These are phyloP conservation scores for Chloris gayana DNA, from an alignment of 176 grass and related monocot genomes.

Conservation along the genomic window DNA sequence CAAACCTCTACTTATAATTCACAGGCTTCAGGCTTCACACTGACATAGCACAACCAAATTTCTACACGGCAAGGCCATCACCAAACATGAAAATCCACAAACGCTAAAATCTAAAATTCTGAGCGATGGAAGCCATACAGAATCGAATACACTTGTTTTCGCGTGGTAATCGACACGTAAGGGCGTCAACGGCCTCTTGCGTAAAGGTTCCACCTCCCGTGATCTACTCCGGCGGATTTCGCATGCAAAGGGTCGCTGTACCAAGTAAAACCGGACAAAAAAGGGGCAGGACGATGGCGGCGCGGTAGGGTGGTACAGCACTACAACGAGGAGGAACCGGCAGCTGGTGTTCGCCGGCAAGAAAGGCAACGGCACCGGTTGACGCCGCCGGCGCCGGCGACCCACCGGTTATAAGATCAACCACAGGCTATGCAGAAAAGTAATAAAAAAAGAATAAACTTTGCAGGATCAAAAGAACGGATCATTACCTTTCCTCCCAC, in stretches of 20 bases:
- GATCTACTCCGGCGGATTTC: constrained; percentile 17
- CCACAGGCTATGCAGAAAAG: background rate
- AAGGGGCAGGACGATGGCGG: background rate
- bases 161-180: constrained; percentile 36
- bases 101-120: constrained; percentile 17
- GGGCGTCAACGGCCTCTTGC: background rate
- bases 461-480: constrained; percentile 34
- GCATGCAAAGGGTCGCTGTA: constrained; percentile 11
- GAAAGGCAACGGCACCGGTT: background rate
- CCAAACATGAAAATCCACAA: constrained; percentile 12
- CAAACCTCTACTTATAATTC: constrained; percentile 3
- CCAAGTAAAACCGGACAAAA: background rate
- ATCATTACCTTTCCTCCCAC: constrained; percentile 44
- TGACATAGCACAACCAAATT: constrained; percentile 9
- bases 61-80: constrained; percentile 25
- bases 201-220: background rate
- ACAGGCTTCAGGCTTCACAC: background rate
- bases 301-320: background rate
- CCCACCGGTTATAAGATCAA: background rate
- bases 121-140: constrained; percentile 35
- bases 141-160: constrained; percentile 42
- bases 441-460: background rate
- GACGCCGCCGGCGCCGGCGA: background rate
- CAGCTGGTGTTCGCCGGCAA: background rate
- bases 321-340: background rate